phyloP scores from a whole-genome alignment of 306 rosid genomes.

The Vigna nakashimae region DNA sequence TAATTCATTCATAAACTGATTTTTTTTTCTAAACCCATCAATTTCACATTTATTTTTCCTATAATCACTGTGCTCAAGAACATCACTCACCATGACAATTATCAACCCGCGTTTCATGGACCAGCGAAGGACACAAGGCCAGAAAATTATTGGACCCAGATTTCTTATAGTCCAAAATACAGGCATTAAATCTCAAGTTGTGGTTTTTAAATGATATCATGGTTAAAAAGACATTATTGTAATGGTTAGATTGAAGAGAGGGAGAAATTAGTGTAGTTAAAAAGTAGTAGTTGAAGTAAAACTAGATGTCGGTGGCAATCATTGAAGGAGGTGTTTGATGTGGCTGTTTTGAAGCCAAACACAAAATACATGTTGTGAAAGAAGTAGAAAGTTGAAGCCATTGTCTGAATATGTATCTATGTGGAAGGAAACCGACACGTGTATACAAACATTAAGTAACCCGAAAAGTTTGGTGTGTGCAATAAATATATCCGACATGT shows the following conservation, averaged over 20 bases:
- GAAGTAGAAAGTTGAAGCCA: conserved; percentile 5
- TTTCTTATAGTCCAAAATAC: not conserved
- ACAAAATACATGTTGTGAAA: conserved; percentile 30
- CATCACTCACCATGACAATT: not conserved
- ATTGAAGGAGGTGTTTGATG: conserved; percentile 41
- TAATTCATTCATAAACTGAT: too few species aligned
- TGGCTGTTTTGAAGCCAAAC: conserved; percentile 24
- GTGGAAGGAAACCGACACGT: conserved; percentile 12
- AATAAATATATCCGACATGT: conserved; percentile 39
- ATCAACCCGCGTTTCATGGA: conserved; percentile 8
- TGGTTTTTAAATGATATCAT: too few species aligned
- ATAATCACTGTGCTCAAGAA: not conserved
- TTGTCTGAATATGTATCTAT: conserved; percentile 2
- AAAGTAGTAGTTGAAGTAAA: conserved; percentile 26
- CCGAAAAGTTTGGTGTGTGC: conserved; percentile 45
- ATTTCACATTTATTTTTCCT: too few species aligned
- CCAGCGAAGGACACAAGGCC: not conserved
- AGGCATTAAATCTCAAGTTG: not conserved
- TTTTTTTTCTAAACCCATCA: too few species aligned
- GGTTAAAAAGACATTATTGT: too few species aligned
- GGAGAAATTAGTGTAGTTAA: not conserved
- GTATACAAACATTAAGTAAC: conserved; percentile 35
- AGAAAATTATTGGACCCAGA: not conserved
- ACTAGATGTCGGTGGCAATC: conserved; percentile 38
- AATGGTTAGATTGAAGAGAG: not conserved